Evolutionary conservation across 208 protist genomes (phyloP), one percentile per base, ranked within the genome.

Genomic region (Strigomonas culicis): DNA sequence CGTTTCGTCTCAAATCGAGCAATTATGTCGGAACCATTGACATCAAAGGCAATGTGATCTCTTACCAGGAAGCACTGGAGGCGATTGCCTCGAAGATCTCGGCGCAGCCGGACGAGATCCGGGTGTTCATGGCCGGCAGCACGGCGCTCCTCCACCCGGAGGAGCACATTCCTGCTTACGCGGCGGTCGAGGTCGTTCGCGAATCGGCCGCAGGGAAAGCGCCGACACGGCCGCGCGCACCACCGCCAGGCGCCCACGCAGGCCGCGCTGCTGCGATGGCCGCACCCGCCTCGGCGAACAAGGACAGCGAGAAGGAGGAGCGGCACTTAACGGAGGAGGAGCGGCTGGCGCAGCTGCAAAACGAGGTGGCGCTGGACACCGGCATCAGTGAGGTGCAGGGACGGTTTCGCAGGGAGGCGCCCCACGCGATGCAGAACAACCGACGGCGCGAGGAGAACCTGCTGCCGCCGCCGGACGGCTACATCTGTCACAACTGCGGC

Each of bases 401-500:
- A 15, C 80, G 77, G 7, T 68, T 68, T 25, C 66, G 74, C 19
- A n/a, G n/a, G n/a, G n/a, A n/a, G n/a, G n/a, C n/a, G n/a, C n/a
- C n/a, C n/a, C n/a, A n/a, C n/a, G n/a, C n/a, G n/a, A n/a, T n/a
- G n/a, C n/a, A n/a, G 4, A 47, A 47, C 4, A 4, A 71, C 4
- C 24, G 36, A 22, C 60, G 64, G 22, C 64, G 59, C 49, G 70
- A 78, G 13, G 80, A 85, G 10, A 78, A 63, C 56, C 92, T 93
- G 60, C 75, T 74, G 1, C 82, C 84, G 0, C 90, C 90, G 7
- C 86, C 84, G 24, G 74, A 71, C 51, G 75, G 70, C 8, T 95
- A 95, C 71, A 86, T 95, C 39, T 95, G 90, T 67, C 86, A 95
- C 74, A 93, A 92, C 75, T 95, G 90, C 53, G 90, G 90, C 32